Percentiles rank a stretch among this genome's conserved stretches.
Conservation (phyloP, 768 basidiomycete species). For the Lactifluus pinguis region DNA sequence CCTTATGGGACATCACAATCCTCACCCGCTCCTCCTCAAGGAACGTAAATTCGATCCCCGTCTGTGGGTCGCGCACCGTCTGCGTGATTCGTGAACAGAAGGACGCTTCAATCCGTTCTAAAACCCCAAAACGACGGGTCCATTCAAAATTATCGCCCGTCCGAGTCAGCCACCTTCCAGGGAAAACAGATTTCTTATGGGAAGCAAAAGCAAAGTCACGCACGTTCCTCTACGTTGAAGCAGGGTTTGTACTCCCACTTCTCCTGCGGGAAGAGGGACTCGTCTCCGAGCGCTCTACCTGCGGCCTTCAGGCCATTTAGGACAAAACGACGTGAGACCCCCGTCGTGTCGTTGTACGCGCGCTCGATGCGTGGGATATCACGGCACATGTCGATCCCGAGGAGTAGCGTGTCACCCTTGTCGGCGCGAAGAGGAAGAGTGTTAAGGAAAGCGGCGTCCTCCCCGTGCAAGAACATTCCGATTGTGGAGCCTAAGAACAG, state of each 20-base stretch:
- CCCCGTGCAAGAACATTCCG: too few relatives aligned
- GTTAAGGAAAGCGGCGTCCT: too few relatives aligned
- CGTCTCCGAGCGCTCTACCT: conserved; percentile 61
- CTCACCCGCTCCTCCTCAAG: conserved; percentile 66
- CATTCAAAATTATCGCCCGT: neutral
- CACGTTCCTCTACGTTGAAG: conserved; percentile 49
- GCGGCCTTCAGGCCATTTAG: conserved; percentile 77
- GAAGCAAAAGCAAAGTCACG: conserved; percentile 17
- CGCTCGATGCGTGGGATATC: conserved; percentile 58
- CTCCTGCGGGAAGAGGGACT: conserved; percentile 47
- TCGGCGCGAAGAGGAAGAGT: too few relatives aligned
- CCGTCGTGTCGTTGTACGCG: conserved; percentile 80
- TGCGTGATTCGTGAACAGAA: conserved; percentile 60
- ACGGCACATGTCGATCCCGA: conserved; percentile 81
- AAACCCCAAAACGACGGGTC: neutral
- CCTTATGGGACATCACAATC: conserved; percentile 87
- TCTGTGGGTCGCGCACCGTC: conserved; percentile 41
- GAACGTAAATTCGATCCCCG: conserved; percentile 41
- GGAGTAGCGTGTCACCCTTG: too few relatives aligned
- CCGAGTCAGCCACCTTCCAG: neutral
- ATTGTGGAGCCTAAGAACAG: too few relatives aligned
- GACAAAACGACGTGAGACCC: conserved; percentile 66
- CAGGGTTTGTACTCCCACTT: conserved; percentile 71
- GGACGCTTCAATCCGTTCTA: conserved; percentile 79
- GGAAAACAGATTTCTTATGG: neutral